Evolutionary conservation across 306 rosid genomes (phyloP), one percentile per base, ranked within the genome.

Genomic region (Canavalia ensiformis): DNA sequence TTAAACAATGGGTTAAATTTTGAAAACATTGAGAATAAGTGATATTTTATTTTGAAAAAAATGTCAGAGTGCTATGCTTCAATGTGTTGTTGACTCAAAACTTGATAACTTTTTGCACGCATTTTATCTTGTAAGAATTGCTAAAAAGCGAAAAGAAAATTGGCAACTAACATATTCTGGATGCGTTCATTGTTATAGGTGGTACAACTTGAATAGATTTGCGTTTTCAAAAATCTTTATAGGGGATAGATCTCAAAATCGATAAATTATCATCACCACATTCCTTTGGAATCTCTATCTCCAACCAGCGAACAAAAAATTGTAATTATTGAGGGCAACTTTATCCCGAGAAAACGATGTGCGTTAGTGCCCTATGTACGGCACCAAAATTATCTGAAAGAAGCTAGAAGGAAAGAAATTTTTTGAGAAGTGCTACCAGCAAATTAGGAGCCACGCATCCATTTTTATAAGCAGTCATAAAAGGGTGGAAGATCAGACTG

Each of bases 201-300:
- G 41, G 9, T 51, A 8, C 50, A n/a, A 41, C 37, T 73, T 18
- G 63, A 72, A 33, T 50, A 13, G 52, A 54, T 13, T 35, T 64
- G 52, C 11, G 44, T 2, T 25, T 41, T 5, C 7, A 47, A 55
- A 54, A 30, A 60, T 47, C 35, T 50, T 60, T 35, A 30, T 44
- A 60, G 71, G 60, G 80, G 66, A 44, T 46, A 2, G 39, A 34
- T 9, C n/a, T 13, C 72, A 55, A 25, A 47, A n/a, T 63, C 13
- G 44, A 30, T 55, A 52, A 47, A 46, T 44, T 9, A 5, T 34
- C 7, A 60, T 57, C 80, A 60, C 72, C 47, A 45, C 33, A 75
- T 62, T 62, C 72, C 49, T 58, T 18, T 42, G 45, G 79, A 58
- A 74, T 31, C 79, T 12, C n/a, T 72, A 44, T 68, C 55, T 70